Base-by-base conservation (phyloP, 1,284 basidiomycete species). In the Neolentinus lepideus region DNA sequence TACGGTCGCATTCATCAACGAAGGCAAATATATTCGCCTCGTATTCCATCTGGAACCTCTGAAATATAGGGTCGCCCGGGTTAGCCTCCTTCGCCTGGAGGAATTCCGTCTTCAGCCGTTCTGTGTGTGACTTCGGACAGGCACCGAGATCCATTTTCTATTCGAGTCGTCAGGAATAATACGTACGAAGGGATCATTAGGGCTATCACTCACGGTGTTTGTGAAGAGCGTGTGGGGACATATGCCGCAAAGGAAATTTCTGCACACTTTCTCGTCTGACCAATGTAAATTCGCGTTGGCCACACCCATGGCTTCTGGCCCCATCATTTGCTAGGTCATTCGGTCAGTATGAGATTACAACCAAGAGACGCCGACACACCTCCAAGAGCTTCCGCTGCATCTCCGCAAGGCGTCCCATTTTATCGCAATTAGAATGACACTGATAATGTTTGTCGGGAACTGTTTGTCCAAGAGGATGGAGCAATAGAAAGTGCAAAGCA, bases 91-190 rank as follows among this genome's bases (percentile, higher is more conserved):
- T 81, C 25, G 91, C 89, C 27, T 88, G 85, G 60, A 90, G 70
- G 70, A 91, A 98, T 65, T 98, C 93, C 36, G 91, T 92, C 74
- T 95, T 94, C 61, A 98, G 82, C 54, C 94, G 87, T 64, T 97
- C 93, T 6, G 92, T 93, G 70, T 99, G 97, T 21, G 94, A 93
- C 69, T 96, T 96, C 2, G 97, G 94, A 70, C 97, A 99, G 54
- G 95, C 90, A 24, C 97, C 97, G 11, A 99, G 78, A 72, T 99
- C 97, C 92, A 99, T 99, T 96, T 98, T 98, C 95, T 98, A 66
- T 27, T 54, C 16, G 51, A n/a, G 53, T 19, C 21, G 19, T 45
- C 11, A 54, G 10, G 3, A 12, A 25, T 11, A 10, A 25, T 19
- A 19, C 35, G 45, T 9, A 19, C 8, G 26, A 3, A 22, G 8